A percentile compares a stretch with the other conserved stretches of the same genome.
These are phyloP conservation scores for Neofusicoccum umdonicola DNA, from an alignment of 2,329 filamentous ascomycete genomes.

Conservation along the genomic window DNA sequence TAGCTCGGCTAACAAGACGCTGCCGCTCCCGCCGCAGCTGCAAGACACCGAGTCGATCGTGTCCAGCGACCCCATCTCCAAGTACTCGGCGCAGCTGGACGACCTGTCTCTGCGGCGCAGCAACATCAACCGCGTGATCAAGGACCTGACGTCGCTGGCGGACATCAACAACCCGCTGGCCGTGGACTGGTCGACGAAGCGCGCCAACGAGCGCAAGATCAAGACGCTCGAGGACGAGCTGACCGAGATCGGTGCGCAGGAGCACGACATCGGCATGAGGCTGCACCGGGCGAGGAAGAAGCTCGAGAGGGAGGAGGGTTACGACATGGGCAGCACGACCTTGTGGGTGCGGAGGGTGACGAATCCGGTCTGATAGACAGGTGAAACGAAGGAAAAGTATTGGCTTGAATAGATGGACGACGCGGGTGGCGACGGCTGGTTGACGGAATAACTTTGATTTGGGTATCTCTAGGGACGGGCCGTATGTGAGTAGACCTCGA, in stretches of 20 bases:
- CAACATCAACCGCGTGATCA: constrained; percentile 37
- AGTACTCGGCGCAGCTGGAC: constrained; percentile 39
- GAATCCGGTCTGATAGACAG: constrained; percentile 18
- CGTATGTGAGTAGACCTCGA: neutral
- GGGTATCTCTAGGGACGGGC: no score
- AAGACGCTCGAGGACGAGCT: constrained; percentile 38
- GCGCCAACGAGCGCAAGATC: constrained; percentile 35
- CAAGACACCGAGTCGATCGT: constrained; percentile 21
- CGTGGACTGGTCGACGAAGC: constrained; percentile 34
- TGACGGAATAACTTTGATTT: neutral
- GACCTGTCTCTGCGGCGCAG: constrained; percentile 36
- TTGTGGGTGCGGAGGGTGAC: constrained; percentile 42
- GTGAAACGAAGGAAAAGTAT: neutral
- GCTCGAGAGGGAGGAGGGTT: constrained; percentile 37
- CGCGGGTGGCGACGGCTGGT: neutral
- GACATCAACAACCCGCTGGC: constrained; percentile 38
- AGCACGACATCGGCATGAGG: constrained; percentile 41
- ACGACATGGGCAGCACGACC: constrained; percentile 29
- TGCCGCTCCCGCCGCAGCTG: constrained; percentile 34
- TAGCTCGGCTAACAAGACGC: constrained; percentile 33
- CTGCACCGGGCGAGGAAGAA: constrained; percentile 40
- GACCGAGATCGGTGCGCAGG: constrained; percentile 35
- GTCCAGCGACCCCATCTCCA: constrained; percentile 35
- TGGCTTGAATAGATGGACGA: neutral
- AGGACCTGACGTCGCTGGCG: constrained; percentile 32